Conservation (phyloP, 1,284 basidiomycete genomes). For the Entoloma clypeatum region DNA sequence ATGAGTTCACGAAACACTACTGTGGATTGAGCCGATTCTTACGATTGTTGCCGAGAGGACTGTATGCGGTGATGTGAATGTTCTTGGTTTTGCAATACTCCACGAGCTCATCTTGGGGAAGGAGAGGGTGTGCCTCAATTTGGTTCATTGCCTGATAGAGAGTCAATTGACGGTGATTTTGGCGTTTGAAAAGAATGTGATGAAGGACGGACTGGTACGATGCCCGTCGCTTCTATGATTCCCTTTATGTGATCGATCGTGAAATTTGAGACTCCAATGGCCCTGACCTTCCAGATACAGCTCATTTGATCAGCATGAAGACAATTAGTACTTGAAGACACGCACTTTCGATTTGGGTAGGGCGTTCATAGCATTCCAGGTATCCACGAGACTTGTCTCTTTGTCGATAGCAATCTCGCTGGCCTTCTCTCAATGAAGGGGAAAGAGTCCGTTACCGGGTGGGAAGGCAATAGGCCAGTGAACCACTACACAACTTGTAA, state of each 20-base stretch:
- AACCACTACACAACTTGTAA: slow-evolving; percentile 47
- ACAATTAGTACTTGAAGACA: background rate
- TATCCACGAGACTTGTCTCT: slow-evolving; percentile 65
- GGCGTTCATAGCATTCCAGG: slow-evolving; percentile 76
- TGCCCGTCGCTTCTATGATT: slow-evolving; percentile 72
- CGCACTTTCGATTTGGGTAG: slow-evolving; percentile 46
- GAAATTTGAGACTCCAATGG: slow-evolving; percentile 83
- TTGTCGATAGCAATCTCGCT: slow-evolving; percentile 56
- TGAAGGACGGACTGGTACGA: slow-evolving; percentile 53
- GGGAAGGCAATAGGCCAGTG: slow-evolving; percentile 87
- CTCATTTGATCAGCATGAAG: background rate
- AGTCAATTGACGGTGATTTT: too few relatives aligned
- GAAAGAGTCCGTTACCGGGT: slow-evolving; percentile 58
- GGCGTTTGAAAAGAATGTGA: background rate
- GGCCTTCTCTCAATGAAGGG: slow-evolving; percentile 42
- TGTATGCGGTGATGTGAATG: slow-evolving; percentile 83
- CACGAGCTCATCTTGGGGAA: slow-evolving; percentile 68
- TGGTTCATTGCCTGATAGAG: slow-evolving; percentile 64
- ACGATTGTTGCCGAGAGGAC: slow-evolving; percentile 80
- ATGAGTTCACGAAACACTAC: slow-evolving; percentile 6
- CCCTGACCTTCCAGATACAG: slow-evolving; percentile 41
- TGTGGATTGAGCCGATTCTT: slow-evolving; percentile 20
- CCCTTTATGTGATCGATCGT: slow-evolving; percentile 62
- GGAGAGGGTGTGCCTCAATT: slow-evolving; percentile 80
- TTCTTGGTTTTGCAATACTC: slow-evolving; percentile 66